These are phyloP conservation scores for Corynascus novoguineensis DNA, from an alignment of 495 filamentous ascomycete species.

Conservation along the genomic window DNA sequence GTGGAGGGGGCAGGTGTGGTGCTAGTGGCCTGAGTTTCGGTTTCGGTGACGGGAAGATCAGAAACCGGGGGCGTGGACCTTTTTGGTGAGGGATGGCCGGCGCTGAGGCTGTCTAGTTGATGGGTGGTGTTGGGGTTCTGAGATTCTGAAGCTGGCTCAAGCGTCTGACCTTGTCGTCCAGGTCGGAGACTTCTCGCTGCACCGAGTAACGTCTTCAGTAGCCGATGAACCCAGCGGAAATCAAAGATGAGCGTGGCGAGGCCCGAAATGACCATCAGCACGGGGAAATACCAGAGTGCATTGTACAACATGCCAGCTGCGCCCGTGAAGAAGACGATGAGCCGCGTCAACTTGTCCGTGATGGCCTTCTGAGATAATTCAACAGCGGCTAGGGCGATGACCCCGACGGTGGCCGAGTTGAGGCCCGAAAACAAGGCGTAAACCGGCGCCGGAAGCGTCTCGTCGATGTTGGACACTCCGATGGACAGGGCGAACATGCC, in stretches of 20 bases:
- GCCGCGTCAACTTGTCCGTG: constrained; percentile 62
- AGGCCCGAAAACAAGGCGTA: constrained; percentile 75
- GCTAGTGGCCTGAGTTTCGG: not conserved
- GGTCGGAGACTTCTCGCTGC: not conserved
- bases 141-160: not conserved
- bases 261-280: constrained; percentile 57
- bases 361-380: constrained; percentile 70
- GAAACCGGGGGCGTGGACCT: not conserved
- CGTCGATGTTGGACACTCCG: constrained; percentile 57
- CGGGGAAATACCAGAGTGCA: constrained; percentile 77
- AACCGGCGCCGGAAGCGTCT: constrained; percentile 57
- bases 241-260: constrained; percentile 58
- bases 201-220: constrained; percentile 13
- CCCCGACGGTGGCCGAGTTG: constrained; percentile 73
- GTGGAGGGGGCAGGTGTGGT: constrained; percentile 5
- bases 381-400: constrained; percentile 72
- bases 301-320: constrained; percentile 69
- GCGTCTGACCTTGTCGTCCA: not conserved
- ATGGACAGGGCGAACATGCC: constrained; percentile 70
- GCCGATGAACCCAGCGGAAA: constrained; percentile 44
- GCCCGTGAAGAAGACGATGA: constrained; percentile 64
- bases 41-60: constrained; percentile 18
- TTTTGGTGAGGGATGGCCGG: not conserved
- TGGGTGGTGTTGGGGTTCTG: not conserved
- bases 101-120: not conserved